Evolutionary conservation across 176 grass and related monocot species (phyloP), one percentile per base, ranked within the genome.

Genomic region (Aegilops speltoides): DNA sequence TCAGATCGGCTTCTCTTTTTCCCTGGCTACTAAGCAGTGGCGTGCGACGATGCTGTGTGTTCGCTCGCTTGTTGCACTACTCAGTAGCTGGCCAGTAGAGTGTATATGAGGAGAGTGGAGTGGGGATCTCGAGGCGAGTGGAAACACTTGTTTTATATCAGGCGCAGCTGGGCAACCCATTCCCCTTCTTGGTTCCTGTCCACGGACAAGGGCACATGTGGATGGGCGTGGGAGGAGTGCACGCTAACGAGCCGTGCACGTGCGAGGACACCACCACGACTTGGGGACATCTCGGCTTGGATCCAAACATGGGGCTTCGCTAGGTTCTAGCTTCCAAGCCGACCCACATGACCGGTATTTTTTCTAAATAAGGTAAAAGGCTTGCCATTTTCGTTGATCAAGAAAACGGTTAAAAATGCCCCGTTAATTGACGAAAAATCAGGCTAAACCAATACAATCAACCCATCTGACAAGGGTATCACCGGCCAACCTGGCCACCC

Each of bases 41-140:
- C 34, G 17, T 81, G 85, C 22, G 10, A 74, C 37, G 61, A 25
- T 71, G 64, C 16, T 56, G 73, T 77, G 43, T 56, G 73, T 46
- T 76, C 45, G 3, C 13, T 29, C 16, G 19, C 26, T 31, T 68
- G 46, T 19, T 54, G 73, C 8, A 23, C 13, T 29, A 52, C 46
- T 59, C 56, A 9, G 46, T 10, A 54, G 12, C 72, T 75, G n/a
- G 60, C 38, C 20, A 12, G 48, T 71, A 36, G 80, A 56, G 40
- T 14, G 43, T 83, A 88, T 88, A 88, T 57, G 86, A 82, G 28
- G 85, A 41, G 71, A 43, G 68, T 32, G 41, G 76, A 62, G 82
- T 80, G 76, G 67, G 82, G 76, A 89, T 84, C 87, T 89, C 82
- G 76, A 89, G 82, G 48, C 85, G 22, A 54, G 17, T 57, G 34